phyloP scores from a whole-genome alignment of 2,329 filamentous ascomycete species.

The Epicoccum nigrum region DNA sequence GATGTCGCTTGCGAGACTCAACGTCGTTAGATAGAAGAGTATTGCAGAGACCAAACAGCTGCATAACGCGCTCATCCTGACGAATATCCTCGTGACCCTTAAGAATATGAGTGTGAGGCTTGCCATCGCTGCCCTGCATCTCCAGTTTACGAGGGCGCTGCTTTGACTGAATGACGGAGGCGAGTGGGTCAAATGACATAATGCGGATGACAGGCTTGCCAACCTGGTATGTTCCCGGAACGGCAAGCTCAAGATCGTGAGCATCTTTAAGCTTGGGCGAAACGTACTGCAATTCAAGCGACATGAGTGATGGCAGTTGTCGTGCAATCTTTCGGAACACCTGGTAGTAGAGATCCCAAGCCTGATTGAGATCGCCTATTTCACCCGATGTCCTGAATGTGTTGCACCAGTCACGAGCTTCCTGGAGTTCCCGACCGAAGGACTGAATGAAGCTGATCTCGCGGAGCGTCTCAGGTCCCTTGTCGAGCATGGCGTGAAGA shows the following conservation, averaged over 20 bases:
- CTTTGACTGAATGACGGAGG: constrained; percentile 94
- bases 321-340: constrained; percentile 95
- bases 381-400: constrained; percentile 90
- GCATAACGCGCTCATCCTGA: constrained; percentile 99
- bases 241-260: constrained; percentile 84
- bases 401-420: constrained; percentile 94
- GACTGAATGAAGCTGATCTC: constrained; percentile 98
- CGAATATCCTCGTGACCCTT: constrained; percentile 99
- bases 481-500: constrained; percentile 88
- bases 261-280: constrained; percentile 90
- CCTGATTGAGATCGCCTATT: constrained; percentile 92
- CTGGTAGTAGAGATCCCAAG: constrained; percentile 99
- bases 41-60: constrained; percentile 96
- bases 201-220: constrained; percentile 82
- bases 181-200: constrained; percentile 84
- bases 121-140: constrained; percentile 86
- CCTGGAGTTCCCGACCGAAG: constrained; percentile 91
- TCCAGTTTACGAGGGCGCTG: constrained; percentile 91
- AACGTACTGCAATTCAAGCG: constrained; percentile 93
- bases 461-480: constrained; percentile 86
- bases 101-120: constrained; percentile 83
- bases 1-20: constrained; percentile 94
- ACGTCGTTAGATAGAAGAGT: constrained; percentile 92
- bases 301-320: constrained; percentile 90
- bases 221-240: constrained; percentile 93